These are phyloP conservation scores for Magnaporthiopsis poae DNA, from an alignment of 2,329 filamentous ascomycete genomes.

Conservation along the genomic window DNA sequence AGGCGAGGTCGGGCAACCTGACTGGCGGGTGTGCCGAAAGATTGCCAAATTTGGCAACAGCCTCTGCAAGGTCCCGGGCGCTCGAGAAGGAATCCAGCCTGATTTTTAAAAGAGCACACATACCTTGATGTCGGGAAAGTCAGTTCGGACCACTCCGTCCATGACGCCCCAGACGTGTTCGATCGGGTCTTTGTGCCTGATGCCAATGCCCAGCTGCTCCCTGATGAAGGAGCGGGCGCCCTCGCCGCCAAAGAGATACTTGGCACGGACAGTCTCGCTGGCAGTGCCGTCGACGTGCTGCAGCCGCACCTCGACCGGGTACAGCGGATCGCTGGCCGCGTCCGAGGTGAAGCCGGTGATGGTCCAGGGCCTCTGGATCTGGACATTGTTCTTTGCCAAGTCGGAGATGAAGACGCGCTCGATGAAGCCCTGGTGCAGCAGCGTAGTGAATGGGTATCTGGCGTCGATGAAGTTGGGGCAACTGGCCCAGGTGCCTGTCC, in stretches of 20 bases:
- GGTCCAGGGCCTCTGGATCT: constrained; percentile 55
- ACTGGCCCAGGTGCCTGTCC: constrained; percentile 71
- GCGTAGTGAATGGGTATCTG: constrained; percentile 60
- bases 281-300: constrained; percentile 64
- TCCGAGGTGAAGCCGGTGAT: constrained; percentile 53
- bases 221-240: constrained; percentile 59
- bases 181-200: constrained; percentile 62
- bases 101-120: background rate
- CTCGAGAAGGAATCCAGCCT: background rate
- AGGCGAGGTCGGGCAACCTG: no score
- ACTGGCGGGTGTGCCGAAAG: no score
- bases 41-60: no score
- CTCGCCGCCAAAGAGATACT: constrained; percentile 64
- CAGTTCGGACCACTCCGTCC: constrained; percentile 61
- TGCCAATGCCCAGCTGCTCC: constrained; percentile 55
- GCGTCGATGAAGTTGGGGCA: constrained; percentile 76
- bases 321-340: constrained; percentile 46
- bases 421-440: constrained; percentile 62
- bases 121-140: constrained; percentile 69
- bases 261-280: constrained; percentile 57
- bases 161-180: constrained; percentile 68
- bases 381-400: constrained; percentile 49
- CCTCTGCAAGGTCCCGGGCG: no score
- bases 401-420: constrained; percentile 61
- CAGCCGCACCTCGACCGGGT: constrained; percentile 71